A percentile compares a stretch with the other conserved stretches of the same genome.
Conservation (phyloP, 2,329 filamentous ascomycete species). For the Ceratocystis harringtonii region DNA sequence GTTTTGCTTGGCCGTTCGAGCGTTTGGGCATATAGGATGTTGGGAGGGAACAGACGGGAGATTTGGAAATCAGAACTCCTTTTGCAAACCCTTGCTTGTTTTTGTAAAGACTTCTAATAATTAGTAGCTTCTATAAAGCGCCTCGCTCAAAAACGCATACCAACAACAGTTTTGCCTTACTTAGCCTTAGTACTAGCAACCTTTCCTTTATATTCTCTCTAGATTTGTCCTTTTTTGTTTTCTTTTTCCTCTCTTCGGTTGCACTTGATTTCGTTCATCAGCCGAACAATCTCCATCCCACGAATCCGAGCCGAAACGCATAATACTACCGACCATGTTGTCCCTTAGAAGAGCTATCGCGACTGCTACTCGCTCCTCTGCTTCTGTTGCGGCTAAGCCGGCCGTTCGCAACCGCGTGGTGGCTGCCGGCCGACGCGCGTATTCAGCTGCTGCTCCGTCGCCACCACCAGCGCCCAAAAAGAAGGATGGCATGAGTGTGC, state of each 20-base stretch:
- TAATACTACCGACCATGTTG: neutral
- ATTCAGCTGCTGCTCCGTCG: neutral
- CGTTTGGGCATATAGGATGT: neutral
- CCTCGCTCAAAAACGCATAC: too few relatives aligned
- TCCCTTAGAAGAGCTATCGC: conserved; percentile 4
- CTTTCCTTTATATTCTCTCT: neutral
- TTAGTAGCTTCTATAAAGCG: neutral
- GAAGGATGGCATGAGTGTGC: conserved; percentile 15
- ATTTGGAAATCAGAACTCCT: neutral
- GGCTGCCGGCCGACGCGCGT: conserved; percentile 16
- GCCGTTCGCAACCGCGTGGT: neutral
- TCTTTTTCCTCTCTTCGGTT: neutral
- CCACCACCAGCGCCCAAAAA: conserved; percentile 5
- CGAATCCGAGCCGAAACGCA: neutral
- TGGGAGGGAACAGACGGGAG: neutral
- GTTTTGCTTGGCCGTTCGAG: neutral
- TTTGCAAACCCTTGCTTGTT: neutral
- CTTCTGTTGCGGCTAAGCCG: neutral
- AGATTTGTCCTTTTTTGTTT: neutral
- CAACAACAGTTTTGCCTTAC: neutral
- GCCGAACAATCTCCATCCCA: neutral
- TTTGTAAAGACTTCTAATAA: neutral
- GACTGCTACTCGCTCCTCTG: neutral
- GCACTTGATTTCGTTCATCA: too few relatives aligned
- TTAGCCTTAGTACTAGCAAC: neutral